Base-by-base conservation (phyloP, 2,329 filamentous ascomycete species). In the Aspergillus proliferans region DNA sequence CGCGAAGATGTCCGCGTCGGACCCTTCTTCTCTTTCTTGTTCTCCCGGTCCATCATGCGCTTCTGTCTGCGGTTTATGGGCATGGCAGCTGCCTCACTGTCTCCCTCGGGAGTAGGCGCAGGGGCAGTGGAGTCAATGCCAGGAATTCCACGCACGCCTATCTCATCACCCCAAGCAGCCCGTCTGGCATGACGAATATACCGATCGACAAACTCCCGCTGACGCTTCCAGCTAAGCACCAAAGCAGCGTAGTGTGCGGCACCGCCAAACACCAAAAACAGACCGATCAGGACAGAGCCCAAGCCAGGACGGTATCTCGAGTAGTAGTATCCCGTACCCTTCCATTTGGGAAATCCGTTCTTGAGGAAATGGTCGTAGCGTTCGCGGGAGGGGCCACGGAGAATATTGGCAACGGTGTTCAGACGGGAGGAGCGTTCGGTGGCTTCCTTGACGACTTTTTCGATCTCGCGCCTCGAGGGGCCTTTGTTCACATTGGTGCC, bases 271-370 rank as follows among this genome's bases (percentile, higher is more conserved):
- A 88, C 81, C 54, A 95, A 68, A 70, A 97, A 89, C 38, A 95
- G 73, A 43, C 92, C 91, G 22, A 85, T 52, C 46, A 97, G 71
- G 42, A 95, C 93, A 12, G 87, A 87, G 51, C 88, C 89, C 41
- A 97, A 76, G 7, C 93, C 93, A 1, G 93, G 93, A 18, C 93
- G 83, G 79, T 92, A 96, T 50, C 93, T 85, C 62, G 84, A 84
- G 76, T 98, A 98, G 79, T 97, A 98, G 80, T 98, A 98, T 54
- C 93, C 92, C 41, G 92, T 96, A 50, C 93, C 93, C 75, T 92
- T 91, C 93, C 93, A 98, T 48, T 82, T 83, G 28, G 93, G 93
- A 75, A 98, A 98, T 53, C 93, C 93, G 71, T 97, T 90, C 68
- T 76, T 74, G 52, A 97, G 73, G 75, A 97, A 98, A 70, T 96